Percentiles rank a stretch among this genome's conserved stretches.
phyloP scores from a whole-genome alignment of 1,284 basidiomycete species.

The Vanrija humicola region DNA sequence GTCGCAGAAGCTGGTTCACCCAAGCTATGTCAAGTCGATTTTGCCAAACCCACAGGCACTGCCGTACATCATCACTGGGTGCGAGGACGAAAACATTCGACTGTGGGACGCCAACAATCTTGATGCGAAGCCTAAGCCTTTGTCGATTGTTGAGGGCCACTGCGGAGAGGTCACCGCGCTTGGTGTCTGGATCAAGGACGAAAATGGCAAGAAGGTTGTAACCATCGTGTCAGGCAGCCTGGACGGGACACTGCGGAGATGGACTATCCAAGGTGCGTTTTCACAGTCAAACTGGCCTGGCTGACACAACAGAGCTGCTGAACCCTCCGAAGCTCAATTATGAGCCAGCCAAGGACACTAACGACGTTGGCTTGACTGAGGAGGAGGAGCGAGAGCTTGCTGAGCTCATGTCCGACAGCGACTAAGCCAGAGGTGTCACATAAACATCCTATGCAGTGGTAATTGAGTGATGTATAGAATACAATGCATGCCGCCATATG shows the following conservation, averaged over 20 bases:
- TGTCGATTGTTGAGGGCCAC: slow-evolving; percentile 68
- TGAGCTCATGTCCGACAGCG: slow-evolving; percentile 62
- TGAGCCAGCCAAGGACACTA: slow-evolving; percentile 15
- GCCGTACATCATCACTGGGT: slow-evolving; percentile 61
- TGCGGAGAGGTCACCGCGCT: slow-evolving; percentile 78
- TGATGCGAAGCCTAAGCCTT: slow-evolving; percentile 40
- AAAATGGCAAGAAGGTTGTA: slow-evolving; percentile 50
- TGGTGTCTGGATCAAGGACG: slow-evolving; percentile 62
- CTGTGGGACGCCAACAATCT: slow-evolving; percentile 54
- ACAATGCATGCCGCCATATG: slow-evolving; percentile 17
- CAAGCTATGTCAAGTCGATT: slow-evolving; percentile 65
- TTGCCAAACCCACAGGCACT: slow-evolving; percentile 62
- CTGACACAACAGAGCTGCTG: slow-evolving; percentile 28
- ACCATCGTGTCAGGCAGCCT: slow-evolving; percentile 71
- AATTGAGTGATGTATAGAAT: no score
- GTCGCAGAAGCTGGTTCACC: slow-evolving; percentile 56
- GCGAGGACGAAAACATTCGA: slow-evolving; percentile 71
- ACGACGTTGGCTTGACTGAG: slow-evolving; percentile 36
- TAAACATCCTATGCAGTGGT: no score
- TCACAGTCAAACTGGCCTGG: background rate
- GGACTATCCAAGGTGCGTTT: slow-evolving; percentile 65
- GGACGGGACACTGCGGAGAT: slow-evolving; percentile 78
- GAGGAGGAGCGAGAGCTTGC: slow-evolving; percentile 60
- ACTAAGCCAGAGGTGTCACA: no score
- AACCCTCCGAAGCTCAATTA: slow-evolving; percentile 32